phyloP scores from a whole-genome alignment of 768 basidiomycete genomes.

The Phallus indusiatus region DNA sequence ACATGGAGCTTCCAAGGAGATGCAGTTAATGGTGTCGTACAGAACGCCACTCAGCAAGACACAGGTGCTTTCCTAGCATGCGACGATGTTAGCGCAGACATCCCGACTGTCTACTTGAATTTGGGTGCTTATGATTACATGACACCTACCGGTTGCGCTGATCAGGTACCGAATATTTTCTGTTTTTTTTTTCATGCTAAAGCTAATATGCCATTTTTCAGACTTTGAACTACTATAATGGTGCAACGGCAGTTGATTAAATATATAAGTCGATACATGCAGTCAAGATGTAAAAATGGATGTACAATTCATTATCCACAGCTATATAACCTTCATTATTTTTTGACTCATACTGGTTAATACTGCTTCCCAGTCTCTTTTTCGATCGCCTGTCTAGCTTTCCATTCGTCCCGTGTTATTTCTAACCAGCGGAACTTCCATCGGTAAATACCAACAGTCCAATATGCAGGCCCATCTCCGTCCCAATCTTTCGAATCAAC shows the following conservation, averaged over 20 bases:
- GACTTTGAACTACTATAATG: constrained; percentile 54
- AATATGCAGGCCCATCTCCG: constrained; percentile 45
- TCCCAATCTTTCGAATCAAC: constrained; percentile 30
- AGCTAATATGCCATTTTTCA: constrained; percentile 21
- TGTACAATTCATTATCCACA: no score
- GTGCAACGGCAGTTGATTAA: constrained; percentile 32
- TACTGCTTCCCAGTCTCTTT: neutral
- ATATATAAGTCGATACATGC: neutral
- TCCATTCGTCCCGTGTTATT: constrained; percentile 8
- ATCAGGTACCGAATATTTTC: neutral
- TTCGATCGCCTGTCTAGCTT: neutral
- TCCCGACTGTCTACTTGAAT: constrained; percentile 38
- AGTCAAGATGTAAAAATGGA: neutral
- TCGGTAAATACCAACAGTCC: constrained; percentile 27
- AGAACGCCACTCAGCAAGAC: constrained; percentile 8
- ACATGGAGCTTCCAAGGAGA: constrained; percentile 12
- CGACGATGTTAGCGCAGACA: constrained; percentile 21
- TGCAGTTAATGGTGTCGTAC: constrained; percentile 8
- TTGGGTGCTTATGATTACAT: constrained; percentile 43
- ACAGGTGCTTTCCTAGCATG: constrained; percentile 11
- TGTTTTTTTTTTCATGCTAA: neutral
- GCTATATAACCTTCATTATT: neutral
- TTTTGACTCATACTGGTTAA: neutral
- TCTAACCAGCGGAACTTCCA: constrained; percentile 9
- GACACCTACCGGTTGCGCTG: constrained; percentile 38